Conservation (phyloP, 805 yeast genomes). For the Blastobotrys attinorum region DNA sequence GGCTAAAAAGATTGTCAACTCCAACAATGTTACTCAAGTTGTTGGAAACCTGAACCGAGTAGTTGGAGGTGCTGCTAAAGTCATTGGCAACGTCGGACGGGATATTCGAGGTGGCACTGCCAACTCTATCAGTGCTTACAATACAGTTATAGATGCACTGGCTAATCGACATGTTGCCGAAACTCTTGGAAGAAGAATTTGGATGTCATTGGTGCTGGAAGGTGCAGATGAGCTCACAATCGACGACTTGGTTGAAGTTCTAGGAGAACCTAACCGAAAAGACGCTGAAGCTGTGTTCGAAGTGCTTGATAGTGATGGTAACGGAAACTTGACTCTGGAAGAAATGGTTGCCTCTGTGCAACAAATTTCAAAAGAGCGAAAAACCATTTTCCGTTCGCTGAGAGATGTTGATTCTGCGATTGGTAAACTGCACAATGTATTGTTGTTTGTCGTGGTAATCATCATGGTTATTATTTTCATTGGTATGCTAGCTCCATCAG, state of each 20-base stretch:
- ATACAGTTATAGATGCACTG: slow-evolving; percentile 28
- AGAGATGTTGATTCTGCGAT: slow-evolving; percentile 35
- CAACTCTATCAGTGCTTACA: slow-evolving; percentile 11
- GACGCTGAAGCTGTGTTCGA: slow-evolving; percentile 28
- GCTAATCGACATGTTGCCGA: slow-evolving; percentile 21
- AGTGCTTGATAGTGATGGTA: slow-evolving; percentile 29
- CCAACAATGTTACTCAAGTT: slow-evolving; percentile 18
- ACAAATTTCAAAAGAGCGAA: slow-evolving; percentile 29
- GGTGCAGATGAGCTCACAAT: slow-evolving; percentile 26
- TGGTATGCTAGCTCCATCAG: slow-evolving; percentile 35
- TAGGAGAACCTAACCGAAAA: slow-evolving; percentile 24
- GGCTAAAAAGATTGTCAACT: slow-evolving; percentile 13
- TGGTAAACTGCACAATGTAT: slow-evolving; percentile 30
- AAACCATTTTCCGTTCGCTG: slow-evolving; percentile 29
- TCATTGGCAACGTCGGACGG: slow-evolving; percentile 18
- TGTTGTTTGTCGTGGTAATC: slow-evolving; percentile 26
- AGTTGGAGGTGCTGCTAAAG: slow-evolving; percentile 25
- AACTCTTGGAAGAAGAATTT: slow-evolving; percentile 31
- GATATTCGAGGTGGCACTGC: slow-evolving; percentile 15
- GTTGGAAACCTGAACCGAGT: slow-evolving; percentile 22
- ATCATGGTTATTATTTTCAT: slow-evolving; percentile 32
- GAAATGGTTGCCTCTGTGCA: slow-evolving; percentile 29
- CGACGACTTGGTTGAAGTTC: slow-evolving; percentile 28
- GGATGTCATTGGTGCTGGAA: slow-evolving; percentile 35
- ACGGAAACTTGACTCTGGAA: slow-evolving; percentile 30